A percentile compares a stretch with the other conserved stretches of the same genome.
Conservation (phyloP, 2,329 filamentous ascomycete species). For the Talaromyces piceae region DNA sequence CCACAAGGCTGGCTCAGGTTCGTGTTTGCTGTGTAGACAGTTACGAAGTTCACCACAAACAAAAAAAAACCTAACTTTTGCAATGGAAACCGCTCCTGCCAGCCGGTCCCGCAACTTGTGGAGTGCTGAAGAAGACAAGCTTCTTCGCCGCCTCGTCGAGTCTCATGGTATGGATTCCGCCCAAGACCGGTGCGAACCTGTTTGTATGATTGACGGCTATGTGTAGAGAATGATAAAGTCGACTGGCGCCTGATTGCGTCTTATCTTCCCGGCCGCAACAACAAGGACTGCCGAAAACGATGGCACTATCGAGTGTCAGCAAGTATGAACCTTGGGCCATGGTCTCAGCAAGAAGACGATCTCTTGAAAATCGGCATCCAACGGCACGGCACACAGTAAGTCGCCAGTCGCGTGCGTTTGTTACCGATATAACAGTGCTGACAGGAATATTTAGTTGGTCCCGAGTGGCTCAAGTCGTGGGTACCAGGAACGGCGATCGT, state of each 20-base stretch:
- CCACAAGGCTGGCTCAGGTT: neutral
- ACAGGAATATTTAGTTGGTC: conserved; percentile 9
- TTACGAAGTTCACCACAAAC: neutral
- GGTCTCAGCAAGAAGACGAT: conserved; percentile 11
- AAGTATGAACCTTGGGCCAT: conserved; percentile 11
- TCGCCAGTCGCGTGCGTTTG: neutral
- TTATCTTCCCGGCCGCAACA: conserved; percentile 12
- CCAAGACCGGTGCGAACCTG: neutral
- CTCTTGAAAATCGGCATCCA: conserved; percentile 9
- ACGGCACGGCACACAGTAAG: conserved; percentile 11
- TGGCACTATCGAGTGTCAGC: conserved; percentile 12
- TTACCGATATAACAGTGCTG: neutral
- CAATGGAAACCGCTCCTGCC: conserved; percentile 8
- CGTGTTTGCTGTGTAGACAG: neutral
- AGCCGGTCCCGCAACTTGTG: conserved; percentile 10
- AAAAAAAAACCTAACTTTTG: neutral
- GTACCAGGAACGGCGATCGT: conserved; percentile 13
- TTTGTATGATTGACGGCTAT: neutral
- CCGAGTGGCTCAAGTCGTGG: conserved; percentile 12
- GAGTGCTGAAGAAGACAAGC: conserved; percentile 10
- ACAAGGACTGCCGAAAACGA: conserved; percentile 13
- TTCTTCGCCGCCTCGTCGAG: conserved; percentile 8
- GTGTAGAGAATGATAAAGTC: conserved; percentile 11
- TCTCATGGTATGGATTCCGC: conserved; percentile 4
- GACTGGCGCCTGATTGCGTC: conserved; percentile 12